A percentile compares a stretch with the other conserved stretches of the same genome.
Conservation (phyloP, 1,139 yeast species). For the Yamadazyma triangularis region DNA sequence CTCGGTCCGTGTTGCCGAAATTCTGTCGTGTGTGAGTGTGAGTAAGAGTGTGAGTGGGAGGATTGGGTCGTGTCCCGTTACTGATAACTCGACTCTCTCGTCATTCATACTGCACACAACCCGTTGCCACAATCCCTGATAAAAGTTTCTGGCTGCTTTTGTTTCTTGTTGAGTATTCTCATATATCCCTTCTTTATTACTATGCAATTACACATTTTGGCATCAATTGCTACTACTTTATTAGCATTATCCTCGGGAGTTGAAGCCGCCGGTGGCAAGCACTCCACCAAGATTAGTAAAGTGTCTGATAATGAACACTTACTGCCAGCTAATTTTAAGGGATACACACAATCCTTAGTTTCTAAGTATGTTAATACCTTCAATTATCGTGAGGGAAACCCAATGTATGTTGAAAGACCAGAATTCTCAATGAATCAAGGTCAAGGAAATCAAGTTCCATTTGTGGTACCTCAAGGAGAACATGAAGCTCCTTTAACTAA, state of each 20-base stretch:
- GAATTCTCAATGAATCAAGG: too few relatives aligned
- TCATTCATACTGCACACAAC: not conserved
- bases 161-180: too few relatives aligned
- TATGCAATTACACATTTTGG: slow-evolving; percentile 6
- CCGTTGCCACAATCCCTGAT: not conserved
- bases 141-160: too few relatives aligned
- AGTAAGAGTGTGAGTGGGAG: too few relatives aligned
- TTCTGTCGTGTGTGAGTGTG: too few relatives aligned
- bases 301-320: slow-evolving; percentile 59
- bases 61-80: too few relatives aligned
- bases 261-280: slow-evolving; percentile 64
- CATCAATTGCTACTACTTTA: slow-evolving; percentile 53
- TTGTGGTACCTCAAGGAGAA: slow-evolving; percentile 29
- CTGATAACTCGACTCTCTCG: too few relatives aligned
- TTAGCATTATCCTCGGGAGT: slow-evolving; percentile 34
- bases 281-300: slow-evolving; percentile 60
- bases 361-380: slow-evolving; percentile 63
- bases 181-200: not conserved
- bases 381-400: slow-evolving; percentile 36
- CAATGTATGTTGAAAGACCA: slow-evolving; percentile 12
- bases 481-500: slow-evolving; percentile 83
- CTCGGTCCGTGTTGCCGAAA: too few relatives aligned
- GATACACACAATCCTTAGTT: slow-evolving; percentile 68
- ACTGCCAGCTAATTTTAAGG: slow-evolving; percentile 53
- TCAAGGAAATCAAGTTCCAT: slow-evolving; percentile 41